phyloP scores from a whole-genome alignment of 2,329 filamentous ascomycete species.

The Stromatinia cepivora region DNA sequence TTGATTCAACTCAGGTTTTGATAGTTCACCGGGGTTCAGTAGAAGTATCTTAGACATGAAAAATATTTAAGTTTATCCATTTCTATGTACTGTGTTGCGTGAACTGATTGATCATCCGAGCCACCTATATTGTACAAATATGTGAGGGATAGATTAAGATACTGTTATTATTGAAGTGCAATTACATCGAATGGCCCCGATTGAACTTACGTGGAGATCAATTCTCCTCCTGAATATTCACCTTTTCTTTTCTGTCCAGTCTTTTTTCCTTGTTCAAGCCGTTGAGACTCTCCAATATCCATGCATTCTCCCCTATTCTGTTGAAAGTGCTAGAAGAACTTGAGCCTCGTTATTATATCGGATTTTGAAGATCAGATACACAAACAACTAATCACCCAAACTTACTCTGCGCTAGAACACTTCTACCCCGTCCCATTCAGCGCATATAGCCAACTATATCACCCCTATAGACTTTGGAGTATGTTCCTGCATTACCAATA shows the following conservation, averaged over 20 bases:
- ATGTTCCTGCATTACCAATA: background rate
- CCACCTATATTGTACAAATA: background rate
- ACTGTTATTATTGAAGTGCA: background rate
- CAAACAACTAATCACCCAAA: background rate
- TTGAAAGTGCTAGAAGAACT: no score
- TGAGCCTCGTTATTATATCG: no score
- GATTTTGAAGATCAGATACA: no score
- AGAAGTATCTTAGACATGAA: no score
- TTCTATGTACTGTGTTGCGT: background rate
- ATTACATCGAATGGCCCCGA: background rate
- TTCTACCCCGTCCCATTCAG: background rate
- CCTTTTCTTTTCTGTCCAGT: background rate
- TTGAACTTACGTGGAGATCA: background rate
- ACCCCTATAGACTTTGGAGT: background rate
- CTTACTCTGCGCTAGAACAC: background rate
- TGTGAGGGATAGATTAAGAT: background rate
- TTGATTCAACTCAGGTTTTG: no score
- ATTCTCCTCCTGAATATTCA: background rate
- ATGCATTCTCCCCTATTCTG: background rate
- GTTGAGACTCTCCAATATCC: background rate
- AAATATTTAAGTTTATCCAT: background rate
- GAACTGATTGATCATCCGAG: background rate
- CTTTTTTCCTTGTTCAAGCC: no score
- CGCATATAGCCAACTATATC: background rate
- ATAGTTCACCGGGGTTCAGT: no score